A percentile compares a stretch with the other conserved stretches of the same genome.
Conservation (phyloP, 2,329 filamentous ascomycete genomes). For the Colletotrichum horii region DNA sequence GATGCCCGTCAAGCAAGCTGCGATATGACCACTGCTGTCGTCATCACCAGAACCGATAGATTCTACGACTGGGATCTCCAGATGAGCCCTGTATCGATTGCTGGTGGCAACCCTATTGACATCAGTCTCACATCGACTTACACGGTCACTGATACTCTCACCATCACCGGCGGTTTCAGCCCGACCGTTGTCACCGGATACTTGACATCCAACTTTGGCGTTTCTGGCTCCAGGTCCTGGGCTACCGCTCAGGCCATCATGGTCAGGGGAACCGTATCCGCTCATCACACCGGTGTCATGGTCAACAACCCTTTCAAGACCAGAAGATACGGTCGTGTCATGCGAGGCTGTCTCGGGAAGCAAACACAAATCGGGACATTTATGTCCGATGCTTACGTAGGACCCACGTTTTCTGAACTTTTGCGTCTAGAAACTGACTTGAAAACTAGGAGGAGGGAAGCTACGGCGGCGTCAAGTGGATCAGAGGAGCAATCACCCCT, state of each 20-base stretch:
- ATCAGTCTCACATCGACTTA: not conserved
- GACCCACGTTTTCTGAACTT: not conserved
- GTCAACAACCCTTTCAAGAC: constrained; percentile 9
- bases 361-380: not conserved
- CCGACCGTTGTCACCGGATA: not conserved
- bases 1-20: not conserved
- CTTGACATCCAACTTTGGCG: not conserved
- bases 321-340: constrained; percentile 1
- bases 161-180: not conserved
- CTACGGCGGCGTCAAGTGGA: constrained; percentile 5
- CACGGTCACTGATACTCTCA: not conserved
- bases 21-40: not conserved
- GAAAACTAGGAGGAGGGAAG: not conserved
- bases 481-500: not conserved
- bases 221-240: not conserved
- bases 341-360: not conserved
- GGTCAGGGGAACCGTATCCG: not conserved
- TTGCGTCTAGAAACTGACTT: not conserved
- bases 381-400: not conserved
- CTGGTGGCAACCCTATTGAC: not conserved
- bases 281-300: not conserved
- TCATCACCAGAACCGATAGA: not conserved
- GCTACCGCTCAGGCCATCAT: not conserved
- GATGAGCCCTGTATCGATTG: not conserved
- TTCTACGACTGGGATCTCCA: constrained; percentile 11